Base-by-base conservation (phyloP, 1,284 basidiomycete genomes). In the Ceratobasidium sp. region DNA sequence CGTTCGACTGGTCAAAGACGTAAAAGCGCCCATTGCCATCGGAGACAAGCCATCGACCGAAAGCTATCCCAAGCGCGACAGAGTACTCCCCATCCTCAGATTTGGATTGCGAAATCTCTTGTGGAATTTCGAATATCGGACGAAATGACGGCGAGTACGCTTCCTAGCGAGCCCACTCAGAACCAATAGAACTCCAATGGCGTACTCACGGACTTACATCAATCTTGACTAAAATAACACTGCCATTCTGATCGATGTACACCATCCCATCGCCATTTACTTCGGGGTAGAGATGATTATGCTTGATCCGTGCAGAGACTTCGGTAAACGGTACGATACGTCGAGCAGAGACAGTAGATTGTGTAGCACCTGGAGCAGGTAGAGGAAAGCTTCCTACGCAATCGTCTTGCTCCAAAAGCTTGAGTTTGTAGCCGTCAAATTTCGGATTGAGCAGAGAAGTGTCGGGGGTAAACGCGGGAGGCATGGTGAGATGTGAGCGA, bases 371-470 rank as follows among this genome's bases (percentile, higher is more conserved):
- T 49, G 52, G 84, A 0, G 82, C 80, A 69, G 78, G 78, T 25
- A 90, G 82, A 10, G 80, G 78, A 12, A 85, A 69, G 22, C 25
- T 62, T 5, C 45, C 54, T 32, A 73, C 72, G 57, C 42, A 57
- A 27, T 67, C 57, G 3, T 42, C 31, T 38, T 72, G 58, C 20
- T 68, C 68, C 8, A 74, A 68, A 2, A 71, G 13, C 29, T 71
- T 32, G 8, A 94, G 82, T 75, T 87, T 92, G 78, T 94, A 94
- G 0, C 90, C 89, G 73, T 94, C 91, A 72, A 94, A 94, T 73
- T 89, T 90, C 1, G 90, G 86, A 74, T 93, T 93, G n/a, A 91
- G 78, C 3, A 93, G 81, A 38, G 78, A 72, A 31, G 80, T 81
- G 29, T 79, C 77, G 2, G 74, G 67, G 27, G 81, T 49, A 65